Evolutionary conservation across 2,329 filamentous ascomycete species (phyloP).

Genomic region (Xylariomycetidae sp.): DNA sequence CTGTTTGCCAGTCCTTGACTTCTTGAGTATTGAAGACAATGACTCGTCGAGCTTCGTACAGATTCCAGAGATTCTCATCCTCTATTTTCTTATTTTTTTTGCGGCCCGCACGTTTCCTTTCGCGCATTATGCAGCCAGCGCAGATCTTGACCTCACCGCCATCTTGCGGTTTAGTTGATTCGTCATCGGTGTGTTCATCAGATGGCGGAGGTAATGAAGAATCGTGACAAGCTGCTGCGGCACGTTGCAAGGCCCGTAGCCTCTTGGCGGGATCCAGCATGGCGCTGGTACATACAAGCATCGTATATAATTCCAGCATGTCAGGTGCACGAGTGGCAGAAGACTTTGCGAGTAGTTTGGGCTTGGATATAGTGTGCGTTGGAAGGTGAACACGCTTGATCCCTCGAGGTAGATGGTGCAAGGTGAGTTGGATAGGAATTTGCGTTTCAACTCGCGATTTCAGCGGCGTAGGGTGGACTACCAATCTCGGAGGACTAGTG

Average conservation of each 20-base stretch:
- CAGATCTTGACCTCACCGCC: constrained; percentile 95
- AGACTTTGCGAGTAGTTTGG: constrained; percentile 79
- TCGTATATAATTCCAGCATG: constrained; percentile 73
- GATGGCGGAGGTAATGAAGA: constrained; percentile 22
- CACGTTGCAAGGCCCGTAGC: constrained; percentile 61
- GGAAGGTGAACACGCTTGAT: constrained; percentile 82
- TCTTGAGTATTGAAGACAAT: constrained; percentile 91
- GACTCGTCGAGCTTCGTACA: constrained; percentile 74
- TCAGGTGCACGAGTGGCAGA: constrained; percentile 62
- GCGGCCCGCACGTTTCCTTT: constrained; percentile 82
- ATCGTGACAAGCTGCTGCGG: constrained; percentile 38
- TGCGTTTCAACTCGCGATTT: constrained; percentile 97
- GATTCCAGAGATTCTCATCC: constrained; percentile 82
- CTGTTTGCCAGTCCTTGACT: constrained; percentile 75
- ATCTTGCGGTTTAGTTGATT: constrained; percentile 70
- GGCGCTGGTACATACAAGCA: constrained; percentile 86
- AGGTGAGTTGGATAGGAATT: constrained; percentile 78
- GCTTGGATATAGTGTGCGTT: constrained; percentile 87
- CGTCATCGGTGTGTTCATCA: constrained; percentile 48
- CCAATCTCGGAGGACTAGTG: constrained; percentile 37
- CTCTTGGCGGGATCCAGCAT: constrained; percentile 69
- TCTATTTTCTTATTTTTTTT: constrained; percentile 94
- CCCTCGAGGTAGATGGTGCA: constrained; percentile 70
- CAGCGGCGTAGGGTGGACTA: constrained; percentile 61
- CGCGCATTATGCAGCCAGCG: constrained; percentile 81